Base-by-base conservation (phyloP, 225 moss, liverwort and hornwort species). In the Ulota crispa region DNA sequence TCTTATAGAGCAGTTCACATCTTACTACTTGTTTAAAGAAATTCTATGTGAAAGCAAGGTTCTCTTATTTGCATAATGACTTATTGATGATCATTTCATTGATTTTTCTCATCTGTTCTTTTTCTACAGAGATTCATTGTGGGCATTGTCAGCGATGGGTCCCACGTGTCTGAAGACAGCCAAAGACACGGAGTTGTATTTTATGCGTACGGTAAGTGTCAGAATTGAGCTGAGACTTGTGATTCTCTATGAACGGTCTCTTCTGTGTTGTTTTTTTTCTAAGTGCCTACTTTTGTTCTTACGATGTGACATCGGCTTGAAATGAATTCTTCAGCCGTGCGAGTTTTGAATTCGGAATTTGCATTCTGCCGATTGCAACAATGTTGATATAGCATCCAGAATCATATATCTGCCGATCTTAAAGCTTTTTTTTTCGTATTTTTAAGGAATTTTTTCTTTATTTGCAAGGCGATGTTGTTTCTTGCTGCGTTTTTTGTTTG, bases 171-270 rank as follows among this genome's bases (percentile, higher is more conserved):
- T 86, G 75, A 91, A 85, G 83, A 87, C 77, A 36, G 86, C 89
- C 60, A 87, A 83, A 82, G 87, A 84, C 42, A 87, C 88, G 72
- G 92, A 92, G 54, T 86, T 83, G 36, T 76, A 94, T 62, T 95
- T 94, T 72, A 89, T 93, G 93, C 89, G 94, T 27, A 93, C 94
- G 36, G 95, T 95, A 88, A 86, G 81, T 77, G 28, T 56, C 57
- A 72, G 70, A 65, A 70, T 53, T 24, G 59, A 65, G 53, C 53
- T 54, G 54, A 8, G 14, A 23, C 72, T 72, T 62, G 72, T 76
- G 59, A 73, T 70, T 71, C 19, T 73, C 18, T 59, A 37, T 47
- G 50, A 80, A 70, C 52, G 26, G 18, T 70, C 66, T 18, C n/a
- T 73, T 78, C 4, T 63, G 62, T 68, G 28, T 61, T 68, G 32